A percentile compares a stretch with the other conserved stretches of the same genome.
phyloP scores from a whole-genome alignment of 441 rosid species.

The Euphorbia celastroides region DNA sequence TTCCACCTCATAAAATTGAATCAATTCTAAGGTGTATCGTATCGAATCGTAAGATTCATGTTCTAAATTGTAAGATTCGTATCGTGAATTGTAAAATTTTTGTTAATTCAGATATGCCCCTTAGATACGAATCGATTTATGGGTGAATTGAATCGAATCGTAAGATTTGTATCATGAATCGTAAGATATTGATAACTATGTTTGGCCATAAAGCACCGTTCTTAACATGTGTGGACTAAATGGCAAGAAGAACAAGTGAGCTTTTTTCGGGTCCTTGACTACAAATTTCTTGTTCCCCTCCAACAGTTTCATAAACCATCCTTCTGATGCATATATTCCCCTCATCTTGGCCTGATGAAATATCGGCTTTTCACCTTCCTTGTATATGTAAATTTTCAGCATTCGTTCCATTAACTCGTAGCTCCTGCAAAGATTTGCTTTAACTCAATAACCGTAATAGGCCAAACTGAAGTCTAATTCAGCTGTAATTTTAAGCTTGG shows the following conservation, averaged over 20 bases:
- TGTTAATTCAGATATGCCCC: too few relatives aligned
- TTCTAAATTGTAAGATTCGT: too few relatives aligned
- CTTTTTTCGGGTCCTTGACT: constrained; percentile 73
- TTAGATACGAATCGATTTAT: too few relatives aligned
- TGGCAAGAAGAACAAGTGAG: constrained; percentile 85
- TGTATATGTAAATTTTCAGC: constrained; percentile 72
- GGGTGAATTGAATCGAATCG: too few relatives aligned
- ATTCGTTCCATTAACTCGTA: constrained; percentile 71
- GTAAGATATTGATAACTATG: too few relatives aligned
- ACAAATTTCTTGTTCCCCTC: constrained; percentile 67
- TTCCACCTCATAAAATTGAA: too few relatives aligned
- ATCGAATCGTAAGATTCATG: too few relatives aligned
- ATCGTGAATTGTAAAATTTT: too few relatives aligned
- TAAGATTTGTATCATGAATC: too few relatives aligned
- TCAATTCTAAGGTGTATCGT: too few relatives aligned
- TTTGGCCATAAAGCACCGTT: constrained; percentile 33
- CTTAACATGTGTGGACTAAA: constrained; percentile 61
- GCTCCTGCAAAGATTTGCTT: constrained; percentile 45
- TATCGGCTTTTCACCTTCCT: constrained; percentile 79
- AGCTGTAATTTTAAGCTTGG: not conserved
- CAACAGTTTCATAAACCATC: constrained; percentile 91
- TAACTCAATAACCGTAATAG: constrained; percentile 4
- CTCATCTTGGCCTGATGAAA: constrained; percentile 69
- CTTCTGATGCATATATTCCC: constrained; percentile 92
- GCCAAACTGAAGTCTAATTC: not conserved